phyloP scores from a whole-genome alignment of 345 rosid species.

The Citrus reticulata region DNA sequence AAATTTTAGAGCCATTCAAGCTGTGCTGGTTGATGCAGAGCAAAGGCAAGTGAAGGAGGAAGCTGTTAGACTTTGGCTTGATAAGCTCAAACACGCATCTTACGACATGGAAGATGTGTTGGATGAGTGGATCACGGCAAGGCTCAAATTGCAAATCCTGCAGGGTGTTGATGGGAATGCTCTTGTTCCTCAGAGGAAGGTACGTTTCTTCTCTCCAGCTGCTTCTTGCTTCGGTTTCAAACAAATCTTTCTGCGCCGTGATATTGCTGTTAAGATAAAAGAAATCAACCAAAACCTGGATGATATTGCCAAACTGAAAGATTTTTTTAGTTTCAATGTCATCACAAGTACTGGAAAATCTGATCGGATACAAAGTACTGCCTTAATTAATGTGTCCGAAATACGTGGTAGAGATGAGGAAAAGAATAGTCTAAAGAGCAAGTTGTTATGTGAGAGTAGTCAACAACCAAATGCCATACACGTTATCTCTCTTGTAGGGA shows the following conservation, averaged over 20 bases:
- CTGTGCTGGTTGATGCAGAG: constrained; percentile 1
- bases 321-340: not conserved
- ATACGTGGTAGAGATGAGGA: not conserved
- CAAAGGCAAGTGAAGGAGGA: not conserved
- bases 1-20: not conserved
- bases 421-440: not conserved
- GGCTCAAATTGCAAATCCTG: not conserved
- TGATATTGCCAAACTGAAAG: not conserved
- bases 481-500: not conserved
- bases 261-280: constrained; percentile 1
- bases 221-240: not conserved
- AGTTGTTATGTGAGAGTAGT: not conserved
- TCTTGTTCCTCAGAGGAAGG: not conserved
- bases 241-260: not conserved
- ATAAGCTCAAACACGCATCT: not conserved
- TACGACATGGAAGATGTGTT: constrained; percentile 7
- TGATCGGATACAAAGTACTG: not conserved
- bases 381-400: not conserved
- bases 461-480: not conserved
- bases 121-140: constrained; percentile 13
- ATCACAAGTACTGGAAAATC: not conserved
- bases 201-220: not conserved
- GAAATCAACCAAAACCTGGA: not conserved
- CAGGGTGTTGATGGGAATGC: not conserved
- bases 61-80: not conserved